phyloP scores from a whole-genome alignment of 306 rosid genomes.

The Acacia crassicarpa region DNA sequence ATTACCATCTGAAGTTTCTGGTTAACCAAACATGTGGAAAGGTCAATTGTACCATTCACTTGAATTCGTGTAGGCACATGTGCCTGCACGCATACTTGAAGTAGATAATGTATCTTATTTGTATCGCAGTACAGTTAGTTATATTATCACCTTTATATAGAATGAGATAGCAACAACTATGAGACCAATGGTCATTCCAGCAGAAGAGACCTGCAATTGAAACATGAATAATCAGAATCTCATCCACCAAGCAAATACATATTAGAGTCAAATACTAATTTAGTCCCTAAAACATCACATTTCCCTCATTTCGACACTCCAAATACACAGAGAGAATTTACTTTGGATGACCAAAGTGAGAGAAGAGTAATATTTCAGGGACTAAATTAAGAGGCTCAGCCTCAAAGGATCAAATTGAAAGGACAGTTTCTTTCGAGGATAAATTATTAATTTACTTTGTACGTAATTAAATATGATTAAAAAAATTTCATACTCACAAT shows the following conservation, averaged over 20 bases:
- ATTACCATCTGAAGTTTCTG: constrained; percentile 96
- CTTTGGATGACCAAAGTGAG: neutral
- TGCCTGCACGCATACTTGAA: neutral
- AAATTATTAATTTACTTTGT: neutral
- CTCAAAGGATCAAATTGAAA: neutral
- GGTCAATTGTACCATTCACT: constrained; percentile 73
- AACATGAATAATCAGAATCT: constrained; percentile 16
- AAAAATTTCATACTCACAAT: constrained; percentile 59
- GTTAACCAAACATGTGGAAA: constrained; percentile 81
- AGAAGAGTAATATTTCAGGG: neutral
- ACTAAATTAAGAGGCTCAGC: neutral
- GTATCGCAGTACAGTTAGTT: constrained; percentile 5
- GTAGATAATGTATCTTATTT: neutral
- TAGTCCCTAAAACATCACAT: neutral
- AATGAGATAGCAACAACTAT: constrained; percentile 70
- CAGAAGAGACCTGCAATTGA: constrained; percentile 73
- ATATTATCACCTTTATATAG: constrained; percentile 63
- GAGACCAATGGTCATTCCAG: constrained; percentile 78
- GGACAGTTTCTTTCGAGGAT: neutral
- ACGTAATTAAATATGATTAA: neutral
- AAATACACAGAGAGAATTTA: neutral
- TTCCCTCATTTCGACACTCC: neutral
- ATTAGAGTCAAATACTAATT: neutral
- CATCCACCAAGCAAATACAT: constrained; percentile 15
- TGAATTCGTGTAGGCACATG: neutral